phyloP scores from a whole-genome alignment of 148 eudicot genomes.

The Rhododendron griersonianum region DNA sequence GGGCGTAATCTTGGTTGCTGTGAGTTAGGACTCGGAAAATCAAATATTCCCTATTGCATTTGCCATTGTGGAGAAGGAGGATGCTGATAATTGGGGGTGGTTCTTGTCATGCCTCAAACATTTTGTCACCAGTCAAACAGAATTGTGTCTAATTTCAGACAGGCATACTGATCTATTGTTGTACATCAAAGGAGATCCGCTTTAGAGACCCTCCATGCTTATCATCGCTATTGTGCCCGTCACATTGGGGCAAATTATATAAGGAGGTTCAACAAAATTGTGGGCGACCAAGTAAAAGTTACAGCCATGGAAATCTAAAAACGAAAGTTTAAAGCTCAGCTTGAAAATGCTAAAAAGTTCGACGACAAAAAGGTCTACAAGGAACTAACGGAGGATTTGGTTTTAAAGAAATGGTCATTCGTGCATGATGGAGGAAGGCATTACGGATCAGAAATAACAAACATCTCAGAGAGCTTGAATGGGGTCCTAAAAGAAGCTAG shows the following conservation, averaged over 20 bases:
- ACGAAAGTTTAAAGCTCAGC: neutral
- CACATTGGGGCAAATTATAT: neutral
- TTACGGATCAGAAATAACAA: neutral
- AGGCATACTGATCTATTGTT: no score
- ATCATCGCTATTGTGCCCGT: neutral
- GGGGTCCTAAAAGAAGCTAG: neutral
- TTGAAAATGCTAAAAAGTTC: no score
- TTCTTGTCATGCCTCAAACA: no score
- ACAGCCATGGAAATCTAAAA: no score
- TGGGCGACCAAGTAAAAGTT: neutral
- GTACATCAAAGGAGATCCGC: neutral
- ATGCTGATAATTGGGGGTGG: no score
- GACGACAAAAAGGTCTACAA: neutral
- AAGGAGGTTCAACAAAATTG: neutral
- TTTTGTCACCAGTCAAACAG: no score
- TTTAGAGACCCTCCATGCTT: neutral
- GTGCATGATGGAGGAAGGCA: no score
- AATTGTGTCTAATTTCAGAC: neutral
- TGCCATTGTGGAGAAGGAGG: no score
- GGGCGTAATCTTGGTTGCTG: no score
- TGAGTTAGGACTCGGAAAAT: no score
- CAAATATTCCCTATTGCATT: no score
- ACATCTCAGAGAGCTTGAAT: neutral
- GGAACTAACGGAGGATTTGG: neutral
- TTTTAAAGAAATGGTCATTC: neutral